phyloP scores from a whole-genome alignment of 2,329 filamentous ascomycete genomes.

The Coniochaeta pulveracea region DNA sequence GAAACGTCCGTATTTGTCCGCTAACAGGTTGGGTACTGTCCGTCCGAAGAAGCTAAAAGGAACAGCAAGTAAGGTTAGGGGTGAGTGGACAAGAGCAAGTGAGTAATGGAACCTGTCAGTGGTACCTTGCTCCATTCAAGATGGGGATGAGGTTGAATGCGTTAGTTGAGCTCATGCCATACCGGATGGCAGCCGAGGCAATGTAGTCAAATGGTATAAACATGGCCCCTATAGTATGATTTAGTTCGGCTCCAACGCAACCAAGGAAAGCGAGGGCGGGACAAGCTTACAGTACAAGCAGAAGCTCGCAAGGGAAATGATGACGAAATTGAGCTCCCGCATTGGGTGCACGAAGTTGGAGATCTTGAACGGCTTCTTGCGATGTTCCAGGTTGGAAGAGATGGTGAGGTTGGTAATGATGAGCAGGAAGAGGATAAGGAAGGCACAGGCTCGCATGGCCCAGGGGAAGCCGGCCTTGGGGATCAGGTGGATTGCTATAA shows the following conservation, averaged over 20 bases:
- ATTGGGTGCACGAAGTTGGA: background rate
- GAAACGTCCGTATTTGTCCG: conserved; percentile 25
- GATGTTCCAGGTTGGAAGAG: background rate
- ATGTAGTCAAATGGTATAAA: conserved; percentile 12
- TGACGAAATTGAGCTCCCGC: background rate
- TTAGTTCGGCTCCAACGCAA: background rate
- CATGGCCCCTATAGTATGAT: conserved; percentile 5
- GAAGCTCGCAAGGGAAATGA: background rate
- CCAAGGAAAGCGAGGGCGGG: background rate
- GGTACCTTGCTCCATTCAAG: conserved; percentile 14
- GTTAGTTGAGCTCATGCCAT: conserved; percentile 10
- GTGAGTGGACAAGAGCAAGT: too few relatives aligned
- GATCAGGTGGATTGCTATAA: conserved; percentile 7
- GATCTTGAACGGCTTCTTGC: background rate
- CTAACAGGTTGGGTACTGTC: conserved; percentile 8
- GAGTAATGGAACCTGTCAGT: too few relatives aligned
- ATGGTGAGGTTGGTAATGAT: conserved; percentile 5
- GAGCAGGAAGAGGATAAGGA: conserved; percentile 4
- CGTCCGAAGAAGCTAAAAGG: background rate
- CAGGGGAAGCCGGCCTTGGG: conserved; percentile 8
- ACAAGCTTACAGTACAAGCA: conserved; percentile 5
- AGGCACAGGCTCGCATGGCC: conserved; percentile 8
- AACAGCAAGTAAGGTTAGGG: too few relatives aligned
- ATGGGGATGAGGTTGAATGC: conserved; percentile 10
- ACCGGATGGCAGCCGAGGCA: conserved; percentile 10